Evolutionary conservation across 768 basidiomycete genomes (phyloP).

Genomic region (Pisolithus microcarpus): DNA sequence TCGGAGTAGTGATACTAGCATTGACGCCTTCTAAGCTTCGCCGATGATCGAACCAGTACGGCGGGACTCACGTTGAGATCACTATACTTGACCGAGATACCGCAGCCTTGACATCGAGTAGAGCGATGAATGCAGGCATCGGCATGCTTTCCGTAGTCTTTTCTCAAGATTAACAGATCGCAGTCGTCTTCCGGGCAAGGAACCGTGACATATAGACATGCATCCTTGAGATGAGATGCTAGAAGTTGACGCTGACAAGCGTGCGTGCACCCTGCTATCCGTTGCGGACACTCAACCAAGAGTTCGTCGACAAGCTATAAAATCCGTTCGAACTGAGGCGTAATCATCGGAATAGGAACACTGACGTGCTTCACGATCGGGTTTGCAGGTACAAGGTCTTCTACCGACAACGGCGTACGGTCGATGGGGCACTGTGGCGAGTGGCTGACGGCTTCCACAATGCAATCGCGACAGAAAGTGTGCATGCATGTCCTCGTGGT

Average conservation of each 20-base stretch:
- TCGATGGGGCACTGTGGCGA: conserved; percentile 80
- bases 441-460: conserved; percentile 58
- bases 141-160: conserved; percentile 39
- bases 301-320: conserved; percentile 78
- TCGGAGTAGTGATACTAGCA: conserved; percentile 32
- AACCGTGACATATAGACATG: conserved; percentile 52
- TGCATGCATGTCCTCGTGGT: conserved; percentile 73
- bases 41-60: not conserved
- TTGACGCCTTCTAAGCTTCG: conserved; percentile 1
- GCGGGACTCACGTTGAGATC: conserved; percentile 32
- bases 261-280: conserved; percentile 49
- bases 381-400: conserved; percentile 60
- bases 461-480: conserved; percentile 84
- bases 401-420: conserved; percentile 53
- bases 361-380: conserved; percentile 60
- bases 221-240: conserved; percentile 52
- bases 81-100: conserved; percentile 25
- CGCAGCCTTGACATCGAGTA: conserved; percentile 35
- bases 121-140: conserved; percentile 31
- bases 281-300: conserved; percentile 62
- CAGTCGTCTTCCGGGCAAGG: conserved; percentile 45
- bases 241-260: conserved; percentile 63
- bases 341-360: conserved; percentile 4
- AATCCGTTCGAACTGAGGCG: conserved; percentile 4
- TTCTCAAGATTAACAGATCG: conserved; percentile 35